Evolutionary conservation across 164 flowering plant species (phyloP), one percentile per base, ranked within the genome.

Genomic region (Magnolia sinica): DNA sequence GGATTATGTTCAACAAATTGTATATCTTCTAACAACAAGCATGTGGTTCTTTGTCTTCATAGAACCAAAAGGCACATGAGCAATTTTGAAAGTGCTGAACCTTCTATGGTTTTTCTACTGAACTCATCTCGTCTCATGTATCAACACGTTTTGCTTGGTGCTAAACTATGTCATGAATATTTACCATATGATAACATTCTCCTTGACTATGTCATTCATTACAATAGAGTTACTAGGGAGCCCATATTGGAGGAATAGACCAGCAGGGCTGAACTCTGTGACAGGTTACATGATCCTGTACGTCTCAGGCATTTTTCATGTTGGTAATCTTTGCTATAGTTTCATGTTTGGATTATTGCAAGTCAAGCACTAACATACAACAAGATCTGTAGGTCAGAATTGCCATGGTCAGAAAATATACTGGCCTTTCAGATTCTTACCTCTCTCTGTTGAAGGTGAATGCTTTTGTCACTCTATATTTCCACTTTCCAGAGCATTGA

Each of bases 321-420:
- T 20, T 73, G 50, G 9, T 29, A 8, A 55, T 72, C 24, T 27
- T 37, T 49, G 6, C 22, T 45, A 20, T 11, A 19, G 31, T 55
- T 37, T 29, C 8, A 14, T 20, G 27, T 0, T 20, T 18, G 19
- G 19, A 22, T 37, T 8, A 37, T 27, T 68, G 58, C 63, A 58
- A 20, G 37, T 76, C 11, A 55, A 27, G 45, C 10, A 50, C 59
- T 77, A 58, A 64, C 20, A 10, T 76, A 20, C 77, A 50, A 31
- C 77, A 1, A 70, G 27, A 37, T n/a, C 84, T 70, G 59, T 88
- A 96, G 99, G 99, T 96, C 70, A 89, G 86, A 84, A 89, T 96
- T 76, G 99, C 98, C 58, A 94, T 96, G 98, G 98, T 96, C 74
- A 98, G 98, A 70, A 94, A 96, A 78, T 96, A 94, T 85, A 94